Evolutionary conservation across 371 early-diverging fungal genomes (phyloP).

Genomic region (Rhizopus sp.): DNA sequence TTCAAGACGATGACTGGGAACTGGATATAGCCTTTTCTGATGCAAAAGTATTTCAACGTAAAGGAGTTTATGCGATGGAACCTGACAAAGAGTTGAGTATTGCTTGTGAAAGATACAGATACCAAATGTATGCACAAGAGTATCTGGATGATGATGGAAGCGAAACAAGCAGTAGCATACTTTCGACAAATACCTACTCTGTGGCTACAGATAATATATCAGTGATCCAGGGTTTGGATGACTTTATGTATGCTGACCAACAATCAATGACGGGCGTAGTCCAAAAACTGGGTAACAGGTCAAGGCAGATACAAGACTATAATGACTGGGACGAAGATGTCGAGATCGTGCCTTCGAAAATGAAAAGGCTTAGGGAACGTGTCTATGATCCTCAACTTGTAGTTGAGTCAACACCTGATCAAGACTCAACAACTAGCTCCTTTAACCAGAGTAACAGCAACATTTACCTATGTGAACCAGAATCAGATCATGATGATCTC

Average conservation of each 20-base stretch:
- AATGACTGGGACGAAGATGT: slow-evolving; percentile 38
- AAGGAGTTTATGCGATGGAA: slow-evolving; percentile 14
- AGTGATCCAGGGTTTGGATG: slow-evolving; percentile 19
- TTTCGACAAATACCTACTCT: slow-evolving; percentile 9
- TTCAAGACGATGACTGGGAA: slow-evolving; percentile 29
- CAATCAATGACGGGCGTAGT: slow-evolving; percentile 20
- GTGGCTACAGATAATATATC: not conserved
- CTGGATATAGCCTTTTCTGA: slow-evolving; percentile 15
- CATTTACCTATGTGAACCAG: slow-evolving; percentile 9
- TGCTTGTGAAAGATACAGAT: slow-evolving; percentile 29
- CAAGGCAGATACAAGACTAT: slow-evolving; percentile 17
- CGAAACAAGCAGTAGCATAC: slow-evolving; percentile 18
- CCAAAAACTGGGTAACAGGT: slow-evolving; percentile 18
- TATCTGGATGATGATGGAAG: slow-evolving; percentile 31
- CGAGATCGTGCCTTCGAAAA: slow-evolving; percentile 9
- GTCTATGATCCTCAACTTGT: not conserved
- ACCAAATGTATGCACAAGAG: not conserved
- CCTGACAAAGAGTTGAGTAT: slow-evolving; percentile 31
- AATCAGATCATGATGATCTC: slow-evolving; percentile 18
- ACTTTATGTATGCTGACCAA: slow-evolving; percentile 30
- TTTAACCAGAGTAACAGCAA: not conserved
- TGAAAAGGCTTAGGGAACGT: not conserved
- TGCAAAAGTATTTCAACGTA: slow-evolving; percentile 13
- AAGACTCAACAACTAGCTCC: not conserved
- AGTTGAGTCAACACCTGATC: not conserved